These are phyloP conservation scores for Huiozyma sinensis DNA, from an alignment of 805 yeast genomes.

Conservation along the genomic window DNA sequence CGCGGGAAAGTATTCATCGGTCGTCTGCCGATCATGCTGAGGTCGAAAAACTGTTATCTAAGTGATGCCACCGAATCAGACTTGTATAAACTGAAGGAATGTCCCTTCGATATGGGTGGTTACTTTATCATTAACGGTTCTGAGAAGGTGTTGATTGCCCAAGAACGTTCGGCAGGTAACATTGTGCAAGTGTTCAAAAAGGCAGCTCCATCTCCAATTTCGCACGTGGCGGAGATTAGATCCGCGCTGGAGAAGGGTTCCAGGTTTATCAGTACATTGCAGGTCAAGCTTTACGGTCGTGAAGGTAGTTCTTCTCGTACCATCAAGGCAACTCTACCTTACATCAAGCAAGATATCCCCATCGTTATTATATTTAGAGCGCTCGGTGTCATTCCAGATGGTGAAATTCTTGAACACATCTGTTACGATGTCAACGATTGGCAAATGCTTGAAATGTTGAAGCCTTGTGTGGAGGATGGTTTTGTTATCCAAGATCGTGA, in stretches of 20 bases:
- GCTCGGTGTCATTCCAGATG: slow-evolving; percentile 96
- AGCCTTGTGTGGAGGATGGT: slow-evolving; percentile 98
- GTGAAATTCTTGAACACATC: slow-evolving; percentile 95
- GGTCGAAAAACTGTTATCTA: slow-evolving; percentile 91
- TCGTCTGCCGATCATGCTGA: slow-evolving; percentile 93
- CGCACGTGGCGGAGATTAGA: slow-evolving; percentile 93
- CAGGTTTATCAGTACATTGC: slow-evolving; percentile 85
- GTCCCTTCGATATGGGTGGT: slow-evolving; percentile 99
- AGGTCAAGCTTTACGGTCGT: slow-evolving; percentile 82
- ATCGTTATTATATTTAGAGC: slow-evolving; percentile 96
- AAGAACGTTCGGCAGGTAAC: slow-evolving; percentile 96
- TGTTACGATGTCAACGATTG: slow-evolving; percentile 97
- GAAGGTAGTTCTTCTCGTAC: slow-evolving; percentile 69
- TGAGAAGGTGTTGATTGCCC: slow-evolving; percentile 96
- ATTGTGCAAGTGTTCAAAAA: slow-evolving; percentile 97
- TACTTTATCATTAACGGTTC: slow-evolving; percentile 97
- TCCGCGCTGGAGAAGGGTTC: slow-evolving; percentile 97
- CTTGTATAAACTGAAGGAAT: slow-evolving; percentile 89
- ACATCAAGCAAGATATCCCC: slow-evolving; percentile 93
- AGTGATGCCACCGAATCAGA: slow-evolving; percentile 86
- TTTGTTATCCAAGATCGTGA: slow-evolving; percentile 96
- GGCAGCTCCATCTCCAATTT: slow-evolving; percentile 93
- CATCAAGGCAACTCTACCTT: slow-evolving; percentile 91
- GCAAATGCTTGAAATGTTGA: slow-evolving; percentile 98
- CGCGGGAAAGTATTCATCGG: slow-evolving; percentile 87